phyloP scores from a whole-genome alignment of 2,329 filamentous ascomycete species.

The Biscogniauxia marginata region DNA sequence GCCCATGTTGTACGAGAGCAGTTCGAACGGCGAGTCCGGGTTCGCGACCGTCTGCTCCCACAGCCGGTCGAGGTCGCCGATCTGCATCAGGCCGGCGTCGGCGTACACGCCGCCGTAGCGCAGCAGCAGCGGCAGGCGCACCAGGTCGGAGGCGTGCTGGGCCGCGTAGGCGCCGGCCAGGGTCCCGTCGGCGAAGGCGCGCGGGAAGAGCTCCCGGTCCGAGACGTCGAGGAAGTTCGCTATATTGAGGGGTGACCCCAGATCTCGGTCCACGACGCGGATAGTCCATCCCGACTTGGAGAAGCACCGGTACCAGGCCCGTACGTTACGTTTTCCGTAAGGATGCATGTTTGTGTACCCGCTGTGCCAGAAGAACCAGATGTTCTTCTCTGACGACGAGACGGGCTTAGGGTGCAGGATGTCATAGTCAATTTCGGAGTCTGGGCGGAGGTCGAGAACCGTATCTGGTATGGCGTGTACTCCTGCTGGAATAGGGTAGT shows the following conservation, averaged over 20 bases:
- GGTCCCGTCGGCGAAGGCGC: slow-evolving; percentile 47
- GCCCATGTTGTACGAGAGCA: slow-evolving; percentile 46
- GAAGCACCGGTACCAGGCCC: slow-evolving; percentile 54
- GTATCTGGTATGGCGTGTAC: slow-evolving; percentile 39
- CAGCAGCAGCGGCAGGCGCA: slow-evolving; percentile 56
- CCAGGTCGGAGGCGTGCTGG: slow-evolving; percentile 58
- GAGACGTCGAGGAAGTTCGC: slow-evolving; percentile 47
- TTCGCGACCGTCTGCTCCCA: slow-evolving; percentile 51
- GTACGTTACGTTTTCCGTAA: slow-evolving; percentile 52
- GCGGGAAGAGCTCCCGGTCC: slow-evolving; percentile 44
- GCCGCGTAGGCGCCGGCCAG: slow-evolving; percentile 48
- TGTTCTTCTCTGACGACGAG: slow-evolving; percentile 45
- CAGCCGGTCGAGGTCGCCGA: slow-evolving; percentile 54
- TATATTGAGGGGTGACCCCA: slow-evolving; percentile 46
- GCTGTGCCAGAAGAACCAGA: slow-evolving; percentile 59
- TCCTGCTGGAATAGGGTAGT: slow-evolving; percentile 38
- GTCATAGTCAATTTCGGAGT: slow-evolving; percentile 43
- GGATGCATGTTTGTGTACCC: slow-evolving; percentile 49
- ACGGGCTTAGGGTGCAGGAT: slow-evolving; percentile 40
- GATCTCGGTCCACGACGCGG: slow-evolving; percentile 47
- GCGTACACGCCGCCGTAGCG: slow-evolving; percentile 58
- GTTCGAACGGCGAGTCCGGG: slow-evolving; percentile 43
- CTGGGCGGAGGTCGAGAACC: slow-evolving; percentile 45
- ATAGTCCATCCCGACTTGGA: slow-evolving; percentile 51
- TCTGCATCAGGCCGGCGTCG: slow-evolving; percentile 56